Evolutionary conservation across 2,329 filamentous ascomycete genomes (phyloP), one percentile per base, ranked within the genome.

Genomic region (Lojkania enalia): DNA sequence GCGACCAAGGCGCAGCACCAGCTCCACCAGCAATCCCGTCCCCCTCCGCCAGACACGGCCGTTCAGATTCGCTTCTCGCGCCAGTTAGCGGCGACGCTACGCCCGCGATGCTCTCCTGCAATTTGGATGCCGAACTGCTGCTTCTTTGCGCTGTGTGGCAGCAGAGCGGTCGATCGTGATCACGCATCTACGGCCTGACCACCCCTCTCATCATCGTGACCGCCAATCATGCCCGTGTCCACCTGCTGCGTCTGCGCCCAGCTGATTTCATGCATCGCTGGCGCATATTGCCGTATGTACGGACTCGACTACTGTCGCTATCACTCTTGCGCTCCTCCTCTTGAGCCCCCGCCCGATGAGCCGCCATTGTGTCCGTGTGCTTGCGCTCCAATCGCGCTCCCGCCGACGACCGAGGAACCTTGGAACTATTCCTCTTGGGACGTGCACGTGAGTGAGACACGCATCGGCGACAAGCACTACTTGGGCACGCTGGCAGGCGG

Each of bases 381-480:
- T n/a, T n/a, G n/a, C 32, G 12, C 39, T 40, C 47, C 42, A 55
- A 51, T 54, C 39, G 50, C 52, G 37, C 46, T 38, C 43, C 47
- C 45, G 49, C 53, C 51, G 49, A 43, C 49, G 48, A 31, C 47
- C 49, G 47, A 51, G 39, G 33, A 16, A 33, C 14, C 9, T 27
- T 27, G 25, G n/a, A 42, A 44, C 55, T 48, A 39, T 42, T 44
- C 41, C 43, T 39, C 40, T 14, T 42, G 40, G 57, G 49, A 59
- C 58, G 61, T 63, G 62, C 55, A 54, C 47, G 42, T 61, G 54
- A 44, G 58, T 52, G 48, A 57, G 49, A 61, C 58, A 55, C 53
- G 60, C 61, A 61, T 65, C 63, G 62, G 62, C 47, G 56, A 57
- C 51, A 56, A 49, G 48, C 49, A 53, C 60, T 43, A 49, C 55